Conservation (phyloP, 2,329 filamentous ascomycete species). For the Colletotrichum camelliae region DNA sequence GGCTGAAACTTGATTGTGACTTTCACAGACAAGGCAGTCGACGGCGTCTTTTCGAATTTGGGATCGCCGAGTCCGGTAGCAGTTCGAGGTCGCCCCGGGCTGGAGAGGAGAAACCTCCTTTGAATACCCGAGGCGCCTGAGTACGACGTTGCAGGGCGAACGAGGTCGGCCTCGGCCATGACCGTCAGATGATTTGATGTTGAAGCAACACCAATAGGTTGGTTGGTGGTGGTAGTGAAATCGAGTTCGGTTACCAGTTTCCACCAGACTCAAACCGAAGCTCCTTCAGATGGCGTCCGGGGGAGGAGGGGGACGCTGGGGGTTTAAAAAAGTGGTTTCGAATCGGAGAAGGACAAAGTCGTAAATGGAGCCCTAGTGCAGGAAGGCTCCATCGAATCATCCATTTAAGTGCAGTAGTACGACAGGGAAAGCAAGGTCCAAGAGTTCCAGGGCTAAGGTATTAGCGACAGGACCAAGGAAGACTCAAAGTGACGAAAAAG, state of each 20-base stretch:
- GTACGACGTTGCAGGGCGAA: constrained; percentile 20
- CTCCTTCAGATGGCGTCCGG: constrained; percentile 11
- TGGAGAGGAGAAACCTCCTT: constrained; percentile 20
- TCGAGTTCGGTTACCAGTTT: constrained; percentile 5
- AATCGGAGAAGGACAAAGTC: constrained; percentile 3
- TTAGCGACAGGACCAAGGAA: neutral
- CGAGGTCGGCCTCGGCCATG: constrained; percentile 16
- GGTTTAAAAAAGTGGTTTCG: constrained; percentile 15
- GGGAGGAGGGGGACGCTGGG: constrained; percentile 11
- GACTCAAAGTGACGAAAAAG: constrained; percentile 13
- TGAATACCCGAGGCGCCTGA: constrained; percentile 13
- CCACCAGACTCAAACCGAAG: constrained; percentile 15
- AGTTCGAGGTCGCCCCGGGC: constrained; percentile 21
- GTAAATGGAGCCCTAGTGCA: constrained; percentile 21
- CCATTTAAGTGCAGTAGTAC: neutral
- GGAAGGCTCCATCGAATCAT: constrained; percentile 8
- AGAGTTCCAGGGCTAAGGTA: neutral
- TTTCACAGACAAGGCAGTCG: constrained; percentile 40
- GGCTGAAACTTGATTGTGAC: constrained; percentile 52
- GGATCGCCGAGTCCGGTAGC: constrained; percentile 9
- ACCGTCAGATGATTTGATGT: constrained; percentile 4
- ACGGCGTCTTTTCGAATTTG: neutral
- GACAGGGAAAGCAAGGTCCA: neutral
- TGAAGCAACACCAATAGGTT: constrained; percentile 1
- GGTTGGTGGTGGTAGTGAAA: neutral